Conservation (phyloP, 805 yeast genomes). For the Wickerhamomyces strasburgensis region DNA sequence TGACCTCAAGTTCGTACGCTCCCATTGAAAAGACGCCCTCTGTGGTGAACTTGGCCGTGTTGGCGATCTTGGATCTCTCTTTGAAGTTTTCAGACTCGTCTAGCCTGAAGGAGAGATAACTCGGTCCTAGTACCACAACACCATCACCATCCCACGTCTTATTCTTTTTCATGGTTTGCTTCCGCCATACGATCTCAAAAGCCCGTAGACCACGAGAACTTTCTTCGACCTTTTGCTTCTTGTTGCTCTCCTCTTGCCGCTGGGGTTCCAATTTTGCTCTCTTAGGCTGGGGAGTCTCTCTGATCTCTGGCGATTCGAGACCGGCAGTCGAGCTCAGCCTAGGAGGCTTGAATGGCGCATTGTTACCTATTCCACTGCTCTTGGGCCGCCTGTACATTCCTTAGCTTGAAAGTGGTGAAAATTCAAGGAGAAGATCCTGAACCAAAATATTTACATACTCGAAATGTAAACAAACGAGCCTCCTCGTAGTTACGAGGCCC, state of each 20-base stretch:
- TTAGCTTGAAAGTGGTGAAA: too few relatives aligned
- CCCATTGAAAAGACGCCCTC: conserved; percentile 49
- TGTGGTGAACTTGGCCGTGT: conserved; percentile 21
- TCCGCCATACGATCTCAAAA: conserved; percentile 40
- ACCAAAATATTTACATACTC: too few relatives aligned
- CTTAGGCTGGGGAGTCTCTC: not conserved
- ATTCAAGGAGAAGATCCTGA: too few relatives aligned
- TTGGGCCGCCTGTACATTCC: conserved; percentile 12
- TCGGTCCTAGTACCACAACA: conserved; percentile 32
- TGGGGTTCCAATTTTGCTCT: too few relatives aligned
- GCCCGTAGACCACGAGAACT: conserved; percentile 7
- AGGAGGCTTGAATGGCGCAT: conserved; percentile 16
- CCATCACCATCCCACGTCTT: conserved; percentile 98
- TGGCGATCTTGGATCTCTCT: conserved; percentile 22
- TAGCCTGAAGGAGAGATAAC: conserved; percentile 26
- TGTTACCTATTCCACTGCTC: conserved; percentile 1
- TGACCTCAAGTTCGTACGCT: conserved; percentile 57
- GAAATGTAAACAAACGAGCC: too few relatives aligned
- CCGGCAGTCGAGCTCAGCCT: conserved; percentile 5
- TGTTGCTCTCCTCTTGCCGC: not conserved
- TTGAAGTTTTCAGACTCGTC: conserved; percentile 28
- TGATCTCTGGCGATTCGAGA: too few relatives aligned
- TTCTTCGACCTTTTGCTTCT: not conserved
- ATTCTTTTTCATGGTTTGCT: conserved; percentile 68
- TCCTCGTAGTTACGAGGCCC: too few relatives aligned